Conservation (phyloP, 2,329 filamentous ascomycete genomes). For the Tolypocladium amazonense region DNA sequence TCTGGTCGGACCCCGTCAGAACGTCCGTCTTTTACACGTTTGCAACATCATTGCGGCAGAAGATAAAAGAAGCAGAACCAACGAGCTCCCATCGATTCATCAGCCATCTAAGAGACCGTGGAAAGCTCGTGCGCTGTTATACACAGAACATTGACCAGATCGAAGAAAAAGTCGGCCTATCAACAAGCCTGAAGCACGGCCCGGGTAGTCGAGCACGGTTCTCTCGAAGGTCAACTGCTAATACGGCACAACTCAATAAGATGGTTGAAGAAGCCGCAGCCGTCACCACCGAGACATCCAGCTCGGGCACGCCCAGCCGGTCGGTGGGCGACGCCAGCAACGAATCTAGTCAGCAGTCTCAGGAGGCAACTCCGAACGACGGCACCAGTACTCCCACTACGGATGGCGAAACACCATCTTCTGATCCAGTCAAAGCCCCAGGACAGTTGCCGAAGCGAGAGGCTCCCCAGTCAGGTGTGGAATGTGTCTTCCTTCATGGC, state of each 20-base stretch:
- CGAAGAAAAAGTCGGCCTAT: constrained; percentile 59
- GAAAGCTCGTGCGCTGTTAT: constrained; percentile 60
- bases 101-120: constrained; percentile 52
- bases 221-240: constrained; percentile 34
- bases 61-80: constrained; percentile 50
- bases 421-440: constrained; percentile 8
- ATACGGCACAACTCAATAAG: constrained; percentile 20
- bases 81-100: constrained; percentile 61
- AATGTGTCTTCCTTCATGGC: constrained; percentile 62
- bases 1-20: constrained; percentile 57
- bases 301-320: constrained; percentile 7
- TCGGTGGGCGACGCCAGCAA: background rate
- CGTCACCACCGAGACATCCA: constrained; percentile 2
- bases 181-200: constrained; percentile 49
- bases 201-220: constrained; percentile 52
- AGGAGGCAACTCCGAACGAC: constrained; percentile 4
- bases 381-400: background rate
- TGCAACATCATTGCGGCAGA: constrained; percentile 55
- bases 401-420: constrained; percentile 8
- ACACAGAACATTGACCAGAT: constrained; percentile 69
- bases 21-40: constrained; percentile 67
- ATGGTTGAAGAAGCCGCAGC: constrained; percentile 24
- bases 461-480: constrained; percentile 34
- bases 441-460: constrained; percentile 12
- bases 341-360: constrained; percentile 4